phyloP scores from a whole-genome alignment of 148 eudicot genomes.

The Gaultheria prostrata region DNA sequence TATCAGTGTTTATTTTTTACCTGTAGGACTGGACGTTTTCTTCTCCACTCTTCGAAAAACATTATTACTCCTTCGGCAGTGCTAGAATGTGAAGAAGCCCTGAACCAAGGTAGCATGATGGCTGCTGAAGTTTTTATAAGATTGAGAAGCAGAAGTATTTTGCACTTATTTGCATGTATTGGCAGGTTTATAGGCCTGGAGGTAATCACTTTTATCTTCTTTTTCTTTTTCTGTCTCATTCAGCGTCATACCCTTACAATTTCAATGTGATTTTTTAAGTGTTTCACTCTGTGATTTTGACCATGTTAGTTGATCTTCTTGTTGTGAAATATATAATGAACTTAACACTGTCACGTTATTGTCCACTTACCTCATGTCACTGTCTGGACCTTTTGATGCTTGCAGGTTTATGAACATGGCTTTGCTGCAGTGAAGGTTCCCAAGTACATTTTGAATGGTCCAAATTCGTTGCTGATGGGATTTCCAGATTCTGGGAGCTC shows the following conservation, averaged over 20 bases:
- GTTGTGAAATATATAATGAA: background rate
- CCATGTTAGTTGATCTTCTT: background rate
- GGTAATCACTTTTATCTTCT: conserved; percentile 39
- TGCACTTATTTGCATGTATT: conserved; percentile 86
- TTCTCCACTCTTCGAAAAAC: conserved; percentile 74
- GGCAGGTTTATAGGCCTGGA: conserved; percentile 87
- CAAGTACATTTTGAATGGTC: conserved; percentile 55
- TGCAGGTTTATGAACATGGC: conserved; percentile 86
- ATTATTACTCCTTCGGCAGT: conserved; percentile 50
- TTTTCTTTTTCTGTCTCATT: background rate
- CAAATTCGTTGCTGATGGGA: conserved; percentile 70
- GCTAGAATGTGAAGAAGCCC: conserved; percentile 77
- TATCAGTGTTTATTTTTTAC: conserved; percentile 24
- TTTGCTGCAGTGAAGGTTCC: conserved; percentile 63
- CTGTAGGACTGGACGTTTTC: conserved; percentile 82
- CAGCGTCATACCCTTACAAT: too few species aligned
- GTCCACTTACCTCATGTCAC: background rate
- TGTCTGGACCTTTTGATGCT: conserved; percentile 14
- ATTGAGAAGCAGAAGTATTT: conserved; percentile 76
- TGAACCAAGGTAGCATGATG: conserved; percentile 73
- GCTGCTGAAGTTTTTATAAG: conserved; percentile 70
- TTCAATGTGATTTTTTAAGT: background rate
- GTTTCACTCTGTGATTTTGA: background rate
- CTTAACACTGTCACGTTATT: background rate
- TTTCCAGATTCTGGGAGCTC: conserved; percentile 85